These are phyloP conservation scores for Cladosporium oxysporum DNA, from an alignment of 2,329 filamentous ascomycete species.

Conservation along the genomic window DNA sequence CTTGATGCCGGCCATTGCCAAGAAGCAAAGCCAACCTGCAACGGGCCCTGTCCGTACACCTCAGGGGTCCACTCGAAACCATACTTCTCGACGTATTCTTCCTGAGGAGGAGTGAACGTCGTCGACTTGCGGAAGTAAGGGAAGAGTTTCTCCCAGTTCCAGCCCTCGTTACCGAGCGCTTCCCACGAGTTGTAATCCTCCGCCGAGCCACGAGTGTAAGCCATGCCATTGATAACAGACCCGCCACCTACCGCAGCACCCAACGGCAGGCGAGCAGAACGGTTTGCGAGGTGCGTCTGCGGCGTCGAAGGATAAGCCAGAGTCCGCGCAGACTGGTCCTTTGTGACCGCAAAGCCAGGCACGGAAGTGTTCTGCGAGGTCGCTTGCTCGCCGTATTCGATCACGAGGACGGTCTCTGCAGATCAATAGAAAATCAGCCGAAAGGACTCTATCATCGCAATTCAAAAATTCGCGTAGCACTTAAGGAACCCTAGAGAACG, in stretches of 20 bases:
- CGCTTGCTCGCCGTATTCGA: conserved; percentile 15
- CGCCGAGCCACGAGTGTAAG: conserved; percentile 11
- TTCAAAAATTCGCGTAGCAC: too few species aligned
- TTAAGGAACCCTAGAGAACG: neutral
- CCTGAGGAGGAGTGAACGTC: conserved; percentile 4
- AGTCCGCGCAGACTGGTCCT: conserved; percentile 11
- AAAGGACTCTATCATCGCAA: neutral
- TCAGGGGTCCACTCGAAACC: conserved; percentile 15
- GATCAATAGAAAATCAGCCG: neutral
- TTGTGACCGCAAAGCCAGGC: conserved; percentile 4
- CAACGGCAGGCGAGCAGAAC: neutral
- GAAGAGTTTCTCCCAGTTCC: conserved; percentile 41
- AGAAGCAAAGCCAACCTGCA: conserved; percentile 16
- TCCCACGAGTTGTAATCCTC: conserved; percentile 33
- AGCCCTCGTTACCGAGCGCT: conserved; percentile 37
- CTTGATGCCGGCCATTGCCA: conserved; percentile 15
- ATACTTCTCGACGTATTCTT: conserved; percentile 8
- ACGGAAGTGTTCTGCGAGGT: conserved; percentile 14
- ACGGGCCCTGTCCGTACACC: conserved; percentile 2
- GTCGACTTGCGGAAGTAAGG: conserved; percentile 40
- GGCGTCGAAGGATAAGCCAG: conserved; percentile 5
- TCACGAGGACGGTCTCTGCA: conserved; percentile 12
- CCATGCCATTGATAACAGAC: conserved; percentile 15
- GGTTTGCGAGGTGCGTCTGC: conserved; percentile 10
- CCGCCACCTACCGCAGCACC: conserved; percentile 11